These are phyloP conservation scores for Lentinula sp. DNA, from an alignment of 768 basidiomycete species.

Conservation along the genomic window DNA sequence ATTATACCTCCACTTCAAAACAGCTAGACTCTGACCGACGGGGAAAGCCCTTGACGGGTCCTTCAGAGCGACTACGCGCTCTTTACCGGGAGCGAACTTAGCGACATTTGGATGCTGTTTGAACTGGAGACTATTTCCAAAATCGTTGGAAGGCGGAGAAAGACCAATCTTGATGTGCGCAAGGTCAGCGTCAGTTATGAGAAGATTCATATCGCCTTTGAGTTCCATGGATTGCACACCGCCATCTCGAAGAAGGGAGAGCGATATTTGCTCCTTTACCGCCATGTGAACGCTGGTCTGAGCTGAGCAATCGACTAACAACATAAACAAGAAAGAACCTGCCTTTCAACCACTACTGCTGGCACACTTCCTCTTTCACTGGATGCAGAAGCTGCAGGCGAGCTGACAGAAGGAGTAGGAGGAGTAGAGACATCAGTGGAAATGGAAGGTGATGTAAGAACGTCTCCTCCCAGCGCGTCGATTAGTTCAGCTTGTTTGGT, in stretches of 20 bases:
- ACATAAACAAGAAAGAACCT: constrained; percentile 6
- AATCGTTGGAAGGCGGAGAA: constrained; percentile 45
- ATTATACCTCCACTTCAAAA: constrained; percentile 89
- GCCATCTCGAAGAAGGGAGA: constrained; percentile 83
- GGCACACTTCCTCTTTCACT: constrained; percentile 62
- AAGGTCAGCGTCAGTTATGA: constrained; percentile 70
- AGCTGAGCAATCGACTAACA: not conserved
- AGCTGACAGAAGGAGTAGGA: constrained; percentile 19
- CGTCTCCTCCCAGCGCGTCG: constrained; percentile 82
- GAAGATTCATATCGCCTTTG: constrained; percentile 92
- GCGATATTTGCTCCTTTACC: constrained; percentile 78
- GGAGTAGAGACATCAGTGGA: constrained; percentile 39
- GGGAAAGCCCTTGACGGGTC: constrained; percentile 82
- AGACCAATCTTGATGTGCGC: constrained; percentile 70
- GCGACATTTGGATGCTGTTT: constrained; percentile 96
- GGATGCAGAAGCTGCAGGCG: constrained; percentile 18
- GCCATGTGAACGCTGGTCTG: constrained; percentile 71
- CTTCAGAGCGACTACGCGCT: constrained; percentile 71
- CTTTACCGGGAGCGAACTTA: constrained; percentile 68
- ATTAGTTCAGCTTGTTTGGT: constrained; percentile 83
- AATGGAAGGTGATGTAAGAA: constrained; percentile 40
- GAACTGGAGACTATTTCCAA: constrained; percentile 75
- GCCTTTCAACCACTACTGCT: constrained; percentile 75
- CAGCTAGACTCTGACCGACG: constrained; percentile 78
- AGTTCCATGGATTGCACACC: constrained; percentile 87